Evolutionary conservation across 305 asterid genomes (phyloP), one percentile per base, ranked within the genome.

Genomic region (Lippia alba): DNA sequence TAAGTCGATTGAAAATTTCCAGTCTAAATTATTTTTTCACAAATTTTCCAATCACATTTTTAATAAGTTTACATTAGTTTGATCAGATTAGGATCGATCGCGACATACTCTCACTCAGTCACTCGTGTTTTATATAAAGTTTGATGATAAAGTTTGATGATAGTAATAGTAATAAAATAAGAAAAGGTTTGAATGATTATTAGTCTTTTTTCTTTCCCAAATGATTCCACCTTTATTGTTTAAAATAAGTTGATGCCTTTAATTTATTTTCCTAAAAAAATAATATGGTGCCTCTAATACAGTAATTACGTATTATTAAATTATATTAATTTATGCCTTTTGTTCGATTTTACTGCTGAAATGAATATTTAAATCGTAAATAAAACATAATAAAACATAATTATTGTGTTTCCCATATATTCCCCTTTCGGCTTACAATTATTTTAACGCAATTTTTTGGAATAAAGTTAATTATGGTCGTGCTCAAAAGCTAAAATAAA

Each of bases 131-230:
- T 24, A 24, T 24, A 24, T 24, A 24, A 24, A 24, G 30, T 24
- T 24, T 24, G 30, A 24, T 24, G 30, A 24, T 24, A 24, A 24
- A 24, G 30, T 24, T 24, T 24, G 30, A 24, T 24, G 30, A 24
- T 24, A 24, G 30, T 24, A 24, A 24, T 24, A 24, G 3, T 24
- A 24, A 24, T 24, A 24, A 24, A 24, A 24, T 58, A 40, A 24
- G 41, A 50, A 45, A 73, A 65, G 34, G 54, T 50, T n/a, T 19
- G 14, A 61, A 55, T 56, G 19, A 64, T 56, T 33, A 73, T 56
- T 56, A 66, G 46, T 30, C 44, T 33, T 49, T 20, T 20, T 50
- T 34, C 55, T 71, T 53, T 58, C 15, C 10, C 56, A n/a, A 46
- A 49, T n/a, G 18, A 66, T 53, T 17, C 20, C 12, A 5, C 34